These are phyloP conservation scores for Hyparrhenia diplandra DNA, from an alignment of 176 grass and related monocot species.

Conservation along the genomic window DNA sequence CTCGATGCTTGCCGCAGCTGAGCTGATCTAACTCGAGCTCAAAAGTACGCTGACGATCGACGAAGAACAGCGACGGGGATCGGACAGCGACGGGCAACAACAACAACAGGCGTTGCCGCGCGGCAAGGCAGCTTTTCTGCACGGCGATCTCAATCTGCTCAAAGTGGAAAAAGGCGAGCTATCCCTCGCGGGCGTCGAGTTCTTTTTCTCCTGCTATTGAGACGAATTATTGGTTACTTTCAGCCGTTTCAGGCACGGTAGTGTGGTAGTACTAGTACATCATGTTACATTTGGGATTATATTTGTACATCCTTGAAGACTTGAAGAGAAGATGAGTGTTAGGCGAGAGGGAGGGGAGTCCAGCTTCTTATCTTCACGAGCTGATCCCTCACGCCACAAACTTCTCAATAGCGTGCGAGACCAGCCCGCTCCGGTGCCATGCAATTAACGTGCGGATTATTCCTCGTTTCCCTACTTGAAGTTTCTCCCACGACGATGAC, in stretches of 20 bases:
- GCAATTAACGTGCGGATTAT: not conserved
- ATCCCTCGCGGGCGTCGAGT: not conserved
- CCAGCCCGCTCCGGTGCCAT: not conserved
- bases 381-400: constrained; percentile 7
- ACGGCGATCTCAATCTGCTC: constrained; percentile 6
- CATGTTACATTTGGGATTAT: no score
- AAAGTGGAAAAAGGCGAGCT: constrained; percentile 21
- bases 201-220: not conserved
- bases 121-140: not conserved
- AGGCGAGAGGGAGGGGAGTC: not conserved
- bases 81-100: not conserved
- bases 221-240: not conserved
- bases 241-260: no score
- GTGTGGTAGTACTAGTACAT: no score
- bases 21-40: no score
- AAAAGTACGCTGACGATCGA: not conserved
- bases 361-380: not conserved
- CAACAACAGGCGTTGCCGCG: not conserved
- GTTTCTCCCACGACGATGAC: not conserved
- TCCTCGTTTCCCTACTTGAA: not conserved
- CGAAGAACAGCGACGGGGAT: not conserved
- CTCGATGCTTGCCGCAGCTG: not conserved
- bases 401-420: not conserved
- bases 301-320: not conserved
- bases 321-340: not conserved